phyloP scores from a whole-genome alignment of 805 yeast genomes.

The Zygotorulaspora chibaensis region DNA sequence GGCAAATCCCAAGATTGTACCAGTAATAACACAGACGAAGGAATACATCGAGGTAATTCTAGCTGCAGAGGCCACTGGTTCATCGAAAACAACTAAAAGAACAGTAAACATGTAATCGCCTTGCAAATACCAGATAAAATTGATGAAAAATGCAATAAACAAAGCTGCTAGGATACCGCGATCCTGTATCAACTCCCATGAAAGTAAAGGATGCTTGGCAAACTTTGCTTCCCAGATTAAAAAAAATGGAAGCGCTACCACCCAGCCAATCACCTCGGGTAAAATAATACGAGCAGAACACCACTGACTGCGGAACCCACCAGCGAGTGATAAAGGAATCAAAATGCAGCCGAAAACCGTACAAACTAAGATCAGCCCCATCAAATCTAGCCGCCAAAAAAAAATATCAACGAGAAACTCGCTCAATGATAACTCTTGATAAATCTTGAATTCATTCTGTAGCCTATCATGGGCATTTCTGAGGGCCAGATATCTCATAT shows the following conservation, averaged over 20 bases:
- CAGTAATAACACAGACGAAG: constrained; percentile 64
- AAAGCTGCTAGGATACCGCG: constrained; percentile 64
- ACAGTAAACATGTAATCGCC: constrained; percentile 64
- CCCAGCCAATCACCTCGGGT: constrained; percentile 55
- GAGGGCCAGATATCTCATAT: constrained; percentile 45
- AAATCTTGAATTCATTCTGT: constrained; percentile 30
- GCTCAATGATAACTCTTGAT: constrained; percentile 13
- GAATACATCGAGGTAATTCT: constrained; percentile 60
- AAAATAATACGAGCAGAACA: constrained; percentile 52
- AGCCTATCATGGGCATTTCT: constrained; percentile 37
- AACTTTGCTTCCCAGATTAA: constrained; percentile 52
- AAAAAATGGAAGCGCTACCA: constrained; percentile 49
- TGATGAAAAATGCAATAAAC: constrained; percentile 49
- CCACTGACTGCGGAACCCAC: constrained; percentile 53
- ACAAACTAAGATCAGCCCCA: constrained; percentile 52
- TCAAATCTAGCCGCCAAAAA: constrained; percentile 59
- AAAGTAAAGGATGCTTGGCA: constrained; percentile 54
- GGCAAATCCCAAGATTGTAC: constrained; percentile 52
- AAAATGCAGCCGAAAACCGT: constrained; percentile 58
- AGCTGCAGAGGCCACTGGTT: constrained; percentile 53
- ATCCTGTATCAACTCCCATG: constrained; percentile 51
- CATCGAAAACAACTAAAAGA: constrained; percentile 53
- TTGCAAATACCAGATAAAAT: constrained; percentile 60
- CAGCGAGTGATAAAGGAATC: constrained; percentile 66
- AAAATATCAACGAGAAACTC: constrained; percentile 32